These are phyloP conservation scores for Pouteria campechiana DNA, from an alignment of 179 eudicot species.

Conservation along the genomic window DNA sequence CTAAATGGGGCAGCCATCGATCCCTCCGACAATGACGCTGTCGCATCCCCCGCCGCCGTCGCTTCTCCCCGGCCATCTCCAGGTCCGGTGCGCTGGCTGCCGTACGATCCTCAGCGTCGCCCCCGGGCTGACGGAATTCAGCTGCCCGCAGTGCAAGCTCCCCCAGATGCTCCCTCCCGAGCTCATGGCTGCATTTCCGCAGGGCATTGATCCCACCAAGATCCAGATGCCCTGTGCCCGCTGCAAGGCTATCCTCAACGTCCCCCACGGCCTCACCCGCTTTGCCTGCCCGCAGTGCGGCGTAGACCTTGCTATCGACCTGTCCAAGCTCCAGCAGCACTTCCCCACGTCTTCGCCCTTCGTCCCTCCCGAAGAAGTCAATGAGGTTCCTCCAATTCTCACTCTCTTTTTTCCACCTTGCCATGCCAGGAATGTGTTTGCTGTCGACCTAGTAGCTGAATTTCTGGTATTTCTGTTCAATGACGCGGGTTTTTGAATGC, in stretches of 20 bases:
- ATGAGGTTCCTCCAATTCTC: constrained; percentile 51
- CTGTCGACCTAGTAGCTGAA: too few species aligned
- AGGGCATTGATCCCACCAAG: constrained; percentile 83
- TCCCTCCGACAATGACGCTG: neutral
- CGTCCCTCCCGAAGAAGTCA: constrained; percentile 68
- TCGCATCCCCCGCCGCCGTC: neutral
- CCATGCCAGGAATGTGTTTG: neutral
- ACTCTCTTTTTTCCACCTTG: too few species aligned
- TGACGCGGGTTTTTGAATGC: too few species aligned
- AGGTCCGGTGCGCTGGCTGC: constrained; percentile 81
- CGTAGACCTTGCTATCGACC: constrained; percentile 62
- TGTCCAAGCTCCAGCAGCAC: constrained; percentile 49
- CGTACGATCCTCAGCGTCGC: constrained; percentile 53
- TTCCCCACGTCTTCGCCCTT: constrained; percentile 14
- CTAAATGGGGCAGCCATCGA: constrained; percentile 3
- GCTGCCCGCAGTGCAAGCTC: constrained; percentile 54
- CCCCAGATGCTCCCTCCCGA: constrained; percentile 91
- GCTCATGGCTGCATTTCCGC: constrained; percentile 17
- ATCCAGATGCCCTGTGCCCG: constrained; percentile 92
- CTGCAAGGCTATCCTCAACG: constrained; percentile 88
- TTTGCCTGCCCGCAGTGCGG: constrained; percentile 87
- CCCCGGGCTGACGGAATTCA: constrained; percentile 53
- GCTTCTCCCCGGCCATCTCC: constrained; percentile 11
- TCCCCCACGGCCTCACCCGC: constrained; percentile 75
- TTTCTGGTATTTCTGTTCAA: too few species aligned